Percentiles rank a stretch among this genome's conserved stretches.
These are phyloP conservation scores for Fistulina hepatica DNA, from an alignment of 1,284 basidiomycete genomes.

Conservation along the genomic window DNA sequence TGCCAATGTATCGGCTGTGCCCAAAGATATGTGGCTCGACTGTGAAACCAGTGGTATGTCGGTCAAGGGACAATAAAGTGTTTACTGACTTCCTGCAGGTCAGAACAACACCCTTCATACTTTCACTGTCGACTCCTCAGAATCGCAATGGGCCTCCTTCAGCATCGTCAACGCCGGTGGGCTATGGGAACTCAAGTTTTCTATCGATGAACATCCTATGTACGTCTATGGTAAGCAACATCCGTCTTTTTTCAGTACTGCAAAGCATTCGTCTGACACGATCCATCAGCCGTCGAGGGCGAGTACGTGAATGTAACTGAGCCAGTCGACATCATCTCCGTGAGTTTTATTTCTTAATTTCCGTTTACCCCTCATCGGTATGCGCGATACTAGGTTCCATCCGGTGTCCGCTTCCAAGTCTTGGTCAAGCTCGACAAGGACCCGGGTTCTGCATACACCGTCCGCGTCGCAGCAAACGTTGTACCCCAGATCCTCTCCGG, in stretches of 20 bases:
- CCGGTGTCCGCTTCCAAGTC: constrained; percentile 6
- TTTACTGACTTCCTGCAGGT: background rate
- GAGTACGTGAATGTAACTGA: constrained; percentile 5
- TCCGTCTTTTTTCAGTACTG: background rate
- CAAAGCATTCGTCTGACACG: background rate
- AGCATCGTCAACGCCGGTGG: constrained; percentile 8
- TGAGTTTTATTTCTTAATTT: background rate
- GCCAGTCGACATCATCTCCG: constrained; percentile 6
- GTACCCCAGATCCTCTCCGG: constrained; percentile 6
- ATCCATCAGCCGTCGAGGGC: constrained; percentile 4
- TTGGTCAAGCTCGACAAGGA: constrained; percentile 8
- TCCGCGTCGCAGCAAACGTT: constrained; percentile 7
- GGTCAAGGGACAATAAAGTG: background rate
- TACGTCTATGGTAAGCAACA: constrained; percentile 5
- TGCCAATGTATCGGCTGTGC: constrained; percentile 3
- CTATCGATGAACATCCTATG: constrained; percentile 8
- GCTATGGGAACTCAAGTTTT: constrained; percentile 7
- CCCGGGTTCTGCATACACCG: constrained; percentile 5
- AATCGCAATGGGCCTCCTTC: constrained; percentile 3
- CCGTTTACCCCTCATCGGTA: background rate
- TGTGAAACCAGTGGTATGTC: constrained; percentile 2
- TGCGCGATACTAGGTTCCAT: background rate
- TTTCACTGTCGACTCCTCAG: background rate
- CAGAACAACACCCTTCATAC: constrained; percentile 1
- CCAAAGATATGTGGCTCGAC: constrained; percentile 1